Conservation (phyloP, 305 asterid species). For the Fraxinus angustifolia region DNA sequence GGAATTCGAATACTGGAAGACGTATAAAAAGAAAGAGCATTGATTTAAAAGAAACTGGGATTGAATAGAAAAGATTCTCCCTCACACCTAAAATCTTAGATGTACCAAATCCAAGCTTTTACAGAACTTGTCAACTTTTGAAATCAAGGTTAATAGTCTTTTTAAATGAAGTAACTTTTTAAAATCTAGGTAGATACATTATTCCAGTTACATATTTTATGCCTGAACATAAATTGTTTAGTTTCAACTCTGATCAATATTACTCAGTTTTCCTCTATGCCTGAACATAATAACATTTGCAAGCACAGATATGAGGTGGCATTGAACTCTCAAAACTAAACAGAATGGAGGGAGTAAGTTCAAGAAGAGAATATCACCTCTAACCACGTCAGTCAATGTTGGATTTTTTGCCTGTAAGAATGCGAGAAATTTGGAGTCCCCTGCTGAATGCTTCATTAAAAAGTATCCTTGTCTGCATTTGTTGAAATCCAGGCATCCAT, state of each 20-base stretch:
- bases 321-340: not conserved
- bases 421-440: conserved; percentile 90
- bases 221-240: conserved; percentile 3
- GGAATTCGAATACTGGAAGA: conserved; percentile 26
- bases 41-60: conserved; percentile 8
- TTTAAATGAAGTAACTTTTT: not conserved
- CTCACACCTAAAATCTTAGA: not conserved
- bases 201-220: not conserved
- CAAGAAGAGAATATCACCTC: conserved; percentile 40
- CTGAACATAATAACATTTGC: not conserved
- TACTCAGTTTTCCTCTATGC: not conserved
- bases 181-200: not conserved
- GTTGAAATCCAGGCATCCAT: conserved; percentile 97
- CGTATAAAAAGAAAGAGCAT: not conserved
- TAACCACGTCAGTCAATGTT: conserved; percentile 34
- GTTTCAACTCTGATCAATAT: not conserved
- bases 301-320: not conserved
- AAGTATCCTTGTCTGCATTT: conserved; percentile 94
- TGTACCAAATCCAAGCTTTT: not conserved
- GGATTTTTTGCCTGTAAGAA: conserved; percentile 72
- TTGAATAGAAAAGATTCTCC: not conserved
- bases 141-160: not conserved
- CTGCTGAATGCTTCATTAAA: conserved; percentile 94
- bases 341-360: not conserved
- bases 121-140: not conserved